These are phyloP conservation scores for Paraconiothyrium brasiliense DNA, from an alignment of 2,329 filamentous ascomycete species.

Conservation along the genomic window DNA sequence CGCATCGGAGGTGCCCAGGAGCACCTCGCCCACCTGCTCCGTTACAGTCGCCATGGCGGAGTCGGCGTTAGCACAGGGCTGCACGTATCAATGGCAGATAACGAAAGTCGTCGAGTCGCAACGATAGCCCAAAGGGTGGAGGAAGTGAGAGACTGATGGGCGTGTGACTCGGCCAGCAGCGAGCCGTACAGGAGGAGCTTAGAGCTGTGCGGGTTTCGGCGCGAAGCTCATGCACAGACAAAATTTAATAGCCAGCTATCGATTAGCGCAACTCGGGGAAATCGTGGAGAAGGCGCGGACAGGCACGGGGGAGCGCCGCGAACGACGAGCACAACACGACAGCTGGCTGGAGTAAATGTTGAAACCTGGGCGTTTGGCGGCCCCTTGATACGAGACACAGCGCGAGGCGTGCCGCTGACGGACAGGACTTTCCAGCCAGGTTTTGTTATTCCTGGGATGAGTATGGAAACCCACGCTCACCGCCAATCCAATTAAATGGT, in stretches of 20 bases:
- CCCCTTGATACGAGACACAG: background rate
- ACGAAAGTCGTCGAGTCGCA: constrained; percentile 20
- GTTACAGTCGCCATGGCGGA: constrained; percentile 67
- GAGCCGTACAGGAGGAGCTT: constrained; percentile 15
- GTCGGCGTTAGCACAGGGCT: constrained; percentile 21
- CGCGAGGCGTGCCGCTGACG: background rate
- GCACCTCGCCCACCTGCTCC: constrained; percentile 68
- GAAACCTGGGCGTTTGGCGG: background rate
- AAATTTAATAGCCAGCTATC: constrained; percentile 30
- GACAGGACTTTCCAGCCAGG: background rate
- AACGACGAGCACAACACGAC: background rate
- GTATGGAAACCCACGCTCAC: constrained; percentile 16
- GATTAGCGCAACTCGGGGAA: constrained; percentile 36
- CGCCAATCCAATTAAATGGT: constrained; percentile 20
- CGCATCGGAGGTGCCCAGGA: constrained; percentile 70
- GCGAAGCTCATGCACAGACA: constrained; percentile 31
- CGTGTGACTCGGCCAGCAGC: constrained; percentile 33
- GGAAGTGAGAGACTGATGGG: constrained; percentile 21
- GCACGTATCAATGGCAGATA: constrained; percentile 40
- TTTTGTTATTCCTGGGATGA: constrained; percentile 16
- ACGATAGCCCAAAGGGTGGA: constrained; percentile 25
- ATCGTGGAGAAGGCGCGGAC: constrained; percentile 43
- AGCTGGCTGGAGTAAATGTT: background rate
- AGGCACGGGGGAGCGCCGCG: constrained; percentile 1
- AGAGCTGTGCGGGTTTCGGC: constrained; percentile 22